phyloP scores from a whole-genome alignment of 306 rosid species.

The Abrus precatorius region DNA sequence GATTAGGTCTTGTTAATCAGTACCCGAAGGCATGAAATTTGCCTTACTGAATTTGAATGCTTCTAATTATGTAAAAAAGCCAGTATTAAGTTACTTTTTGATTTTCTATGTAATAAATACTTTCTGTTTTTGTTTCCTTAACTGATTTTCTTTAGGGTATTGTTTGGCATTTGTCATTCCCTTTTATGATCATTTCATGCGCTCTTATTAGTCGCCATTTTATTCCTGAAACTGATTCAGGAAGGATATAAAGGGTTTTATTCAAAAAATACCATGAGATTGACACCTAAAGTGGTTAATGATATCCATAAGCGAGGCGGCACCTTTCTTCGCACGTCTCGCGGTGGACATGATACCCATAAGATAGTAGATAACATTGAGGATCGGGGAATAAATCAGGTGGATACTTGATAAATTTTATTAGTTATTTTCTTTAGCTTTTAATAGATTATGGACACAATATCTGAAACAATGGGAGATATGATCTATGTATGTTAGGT shows the following conservation, averaged over 20 bases:
- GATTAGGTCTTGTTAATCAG: too few relatives aligned
- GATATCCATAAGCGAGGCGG: conserved; percentile 95
- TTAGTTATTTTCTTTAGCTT: conserved; percentile 21
- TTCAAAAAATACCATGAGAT: conserved; percentile 78
- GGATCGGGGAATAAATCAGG: conserved; percentile 97
- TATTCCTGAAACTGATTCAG: conserved; percentile 60
- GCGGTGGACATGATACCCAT: conserved; percentile 95
- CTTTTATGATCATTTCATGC: conserved; percentile 22
- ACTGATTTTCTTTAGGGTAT: neutral
- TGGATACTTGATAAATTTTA: conserved; percentile 45
- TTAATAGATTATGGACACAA: conserved; percentile 5
- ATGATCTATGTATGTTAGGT: conserved; percentile 62
- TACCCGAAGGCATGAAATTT: too few relatives aligned
- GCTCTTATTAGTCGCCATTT: conserved; percentile 28
- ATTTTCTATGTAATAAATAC: too few relatives aligned
- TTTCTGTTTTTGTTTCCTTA: conserved; percentile 14
- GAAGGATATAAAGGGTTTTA: conserved; percentile 94
- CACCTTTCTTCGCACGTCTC: conserved; percentile 89
- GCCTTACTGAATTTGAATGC: too few relatives aligned
- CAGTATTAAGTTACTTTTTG: too few relatives aligned
- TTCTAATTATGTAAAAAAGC: too few relatives aligned
- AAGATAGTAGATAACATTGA: conserved; percentile 95
- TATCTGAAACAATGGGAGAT: conserved; percentile 15
- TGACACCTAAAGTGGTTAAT: conserved; percentile 85
- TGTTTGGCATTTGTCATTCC: neutral